These are phyloP conservation scores for Penicillium coprophilum DNA, from an alignment of 495 filamentous ascomycete species.

Conservation along the genomic window DNA sequence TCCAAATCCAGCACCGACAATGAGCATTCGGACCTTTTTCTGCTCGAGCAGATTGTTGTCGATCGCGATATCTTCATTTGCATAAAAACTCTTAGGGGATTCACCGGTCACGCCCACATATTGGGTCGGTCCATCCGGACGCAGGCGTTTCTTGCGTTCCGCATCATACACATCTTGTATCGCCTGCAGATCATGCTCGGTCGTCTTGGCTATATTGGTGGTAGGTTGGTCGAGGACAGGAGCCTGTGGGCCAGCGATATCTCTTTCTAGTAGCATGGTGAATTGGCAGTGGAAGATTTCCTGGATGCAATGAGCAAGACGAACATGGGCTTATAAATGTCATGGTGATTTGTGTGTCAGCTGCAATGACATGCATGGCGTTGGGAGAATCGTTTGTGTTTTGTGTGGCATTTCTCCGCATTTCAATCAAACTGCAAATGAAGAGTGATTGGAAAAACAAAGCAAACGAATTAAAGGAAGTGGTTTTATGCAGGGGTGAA, in stretches of 20 bases:
- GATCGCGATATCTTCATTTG: too few species aligned
- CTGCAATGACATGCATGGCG: background rate
- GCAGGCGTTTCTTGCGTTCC: constrained; percentile 7
- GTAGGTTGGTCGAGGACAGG: background rate
- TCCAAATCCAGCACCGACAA: constrained; percentile 54
- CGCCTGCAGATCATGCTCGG: background rate
- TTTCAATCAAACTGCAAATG: background rate
- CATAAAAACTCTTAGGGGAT: too few species aligned
- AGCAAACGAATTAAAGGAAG: background rate
- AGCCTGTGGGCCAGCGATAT: background rate
- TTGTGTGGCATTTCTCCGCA: background rate
- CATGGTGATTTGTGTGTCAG: background rate
- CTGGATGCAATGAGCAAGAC: background rate
- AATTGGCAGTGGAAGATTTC: background rate
- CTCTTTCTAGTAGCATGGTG: background rate
- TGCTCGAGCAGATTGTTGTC: background rate
- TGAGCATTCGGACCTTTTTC: constrained; percentile 17
- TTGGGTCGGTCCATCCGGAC: constrained; percentile 2
- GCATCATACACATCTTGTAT: background rate
- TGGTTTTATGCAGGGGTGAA: too few species aligned
- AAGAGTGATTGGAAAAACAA: background rate
- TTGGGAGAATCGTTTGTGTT: background rate
- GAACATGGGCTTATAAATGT: background rate
- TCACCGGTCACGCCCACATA: constrained; percentile 1
- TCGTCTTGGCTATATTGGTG: background rate